Evolutionary conservation across 2,329 filamentous ascomycete genomes (phyloP), one percentile per base, ranked within the genome.

Genomic region (Fusarium burgessii): DNA sequence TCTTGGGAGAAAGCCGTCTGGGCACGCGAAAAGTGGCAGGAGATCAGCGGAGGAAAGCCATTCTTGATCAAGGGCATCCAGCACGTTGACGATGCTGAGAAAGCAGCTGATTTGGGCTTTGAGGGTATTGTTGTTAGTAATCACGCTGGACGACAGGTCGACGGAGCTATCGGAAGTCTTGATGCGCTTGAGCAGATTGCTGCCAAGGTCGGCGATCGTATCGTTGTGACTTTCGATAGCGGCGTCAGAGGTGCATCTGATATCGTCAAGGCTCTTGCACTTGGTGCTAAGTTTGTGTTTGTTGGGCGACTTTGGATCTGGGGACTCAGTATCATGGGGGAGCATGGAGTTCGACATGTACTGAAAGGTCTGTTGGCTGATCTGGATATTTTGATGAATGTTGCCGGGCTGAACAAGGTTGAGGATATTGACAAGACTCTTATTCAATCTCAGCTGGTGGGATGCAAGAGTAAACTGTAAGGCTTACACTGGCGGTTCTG

Each of bases 271-370:
- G 67, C 66, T 15, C 33, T 70, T 15, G 61, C 67, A 10, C 15
- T 70, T 3, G 66, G 67, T 6, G 66, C 66, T 8, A 69, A 62
- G 12, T 70, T 68, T 33, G 67, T 70, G 2, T 59, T 70, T 14
- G 1, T 70, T 0, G 67, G 67, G 0, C 32, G 66, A 5, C 60
- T 64, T 7, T 69, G 67, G 58, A 68, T 60, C 2, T 70, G 67
- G 49, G 65, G 65, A 1, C 36, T 66, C 5, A 59, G 55, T 17
- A 47, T 70, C 15, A 59, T 68, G n/a, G 65, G 67, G 7, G 65
- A 70, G 18, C 54, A 70, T 25, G 65, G 65, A 3, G 67, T 69
- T 0, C 40, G 65, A 2, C 51, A 70, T 17, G 66, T 70, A 7
- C 17, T 64, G 13, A 64, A 62, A 23, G 47, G 61, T 7, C 35